Base-by-base conservation (phyloP, 2,329 filamentous ascomycete genomes). In the Penicillium paneum region DNA sequence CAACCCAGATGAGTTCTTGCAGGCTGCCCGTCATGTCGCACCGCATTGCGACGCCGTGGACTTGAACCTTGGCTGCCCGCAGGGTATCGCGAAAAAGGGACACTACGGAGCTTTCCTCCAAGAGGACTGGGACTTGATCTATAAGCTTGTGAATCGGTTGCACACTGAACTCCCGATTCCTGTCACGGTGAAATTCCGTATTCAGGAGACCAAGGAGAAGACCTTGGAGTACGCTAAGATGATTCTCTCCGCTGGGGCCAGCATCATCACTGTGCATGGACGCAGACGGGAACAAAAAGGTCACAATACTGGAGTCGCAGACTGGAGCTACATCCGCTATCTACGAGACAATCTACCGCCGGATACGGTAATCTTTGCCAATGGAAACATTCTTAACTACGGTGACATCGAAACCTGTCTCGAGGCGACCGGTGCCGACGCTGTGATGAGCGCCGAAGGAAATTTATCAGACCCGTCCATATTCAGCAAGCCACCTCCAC, bases 11-110 rank as follows among this genome's bases (percentile, higher is more conserved):
- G 75, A 79, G 24, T 71, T 79, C 13, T 61, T 79, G 10, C 69
- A 81, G 28, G 91, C 94, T 0, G 94, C 93, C 0, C 81, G 83
- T 60, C 81, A 87, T 57, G 92, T 91, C 0, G 86, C 89, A 5
- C 90, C 91, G 0, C 89, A 92, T 72, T 97, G 93, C 74, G 94
- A 99, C 71, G 94, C 94, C 8, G 88, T 99, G 3, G 94, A 99
- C 71, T 76, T 99, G 64, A 99, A 99, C 71, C 79, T 99, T 5
- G 94, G 94, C 8, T 99, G 94, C 74, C 94, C 94, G 0, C 94
- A 99, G 70, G 93, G 93, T 1, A 99, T 99, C 63, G 94, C 94
- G 32, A 84, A 85, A 70, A 89, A 89, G 70, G 94, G 94, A 8
- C 87, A 90, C 70, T 99, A 99, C 67, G 94, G 94, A 21, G 88